Evolutionary conservation across 1,139 yeast genomes (phyloP), one percentile per base, ranked within the genome.

Genomic region (Torulaspora pretoriensis): DNA sequence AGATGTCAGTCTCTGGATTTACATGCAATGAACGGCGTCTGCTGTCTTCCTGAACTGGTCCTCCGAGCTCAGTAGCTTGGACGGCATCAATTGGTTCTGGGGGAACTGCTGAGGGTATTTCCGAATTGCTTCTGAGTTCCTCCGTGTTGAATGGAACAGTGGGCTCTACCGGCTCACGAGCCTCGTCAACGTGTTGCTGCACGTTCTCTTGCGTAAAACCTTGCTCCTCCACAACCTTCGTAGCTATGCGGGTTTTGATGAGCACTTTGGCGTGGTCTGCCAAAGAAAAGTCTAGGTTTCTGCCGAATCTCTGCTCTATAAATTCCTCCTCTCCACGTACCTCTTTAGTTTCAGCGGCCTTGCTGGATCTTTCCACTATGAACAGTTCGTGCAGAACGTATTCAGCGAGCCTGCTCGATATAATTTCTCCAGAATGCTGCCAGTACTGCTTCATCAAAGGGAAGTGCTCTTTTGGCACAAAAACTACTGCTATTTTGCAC

Each of bases 341-440:
- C 5, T 45, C 40, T 27, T 33, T 34, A 40, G 16, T 29, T 30
- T 29, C 26, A 4, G 36, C 38, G 9, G 45, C 40, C 29, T 44
- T 47, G 35, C 53, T 54, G 1, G 55, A 48, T 46, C 54, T 53
- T 51, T 57, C 64, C 29, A 58, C 60, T 32, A 64, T 61, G 13
- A 66, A 59, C 35, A 85, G 69, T 55, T 80, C 86, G 48, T 77
- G 78, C 47, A 84, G 67, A 35, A 86, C 79, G 59, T 87, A 92
- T 63, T 90, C 97, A 1, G 90, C 97, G 67, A 83, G 70, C 57
- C 97, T 71, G 8, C 96, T 86, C 14, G 96, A 86, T 35, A 92
- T 78, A 9, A 96, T 96, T 65, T 92, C 97, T 26, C 98, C 98
- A 0, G 95, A 73, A 59, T 90, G 97, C 63, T 90, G 97, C 98